Evolutionary conservation across 2,329 filamentous ascomycete species (phyloP), one percentile per base, ranked within the genome.

Genomic region (Bipolaris oryzae): DNA sequence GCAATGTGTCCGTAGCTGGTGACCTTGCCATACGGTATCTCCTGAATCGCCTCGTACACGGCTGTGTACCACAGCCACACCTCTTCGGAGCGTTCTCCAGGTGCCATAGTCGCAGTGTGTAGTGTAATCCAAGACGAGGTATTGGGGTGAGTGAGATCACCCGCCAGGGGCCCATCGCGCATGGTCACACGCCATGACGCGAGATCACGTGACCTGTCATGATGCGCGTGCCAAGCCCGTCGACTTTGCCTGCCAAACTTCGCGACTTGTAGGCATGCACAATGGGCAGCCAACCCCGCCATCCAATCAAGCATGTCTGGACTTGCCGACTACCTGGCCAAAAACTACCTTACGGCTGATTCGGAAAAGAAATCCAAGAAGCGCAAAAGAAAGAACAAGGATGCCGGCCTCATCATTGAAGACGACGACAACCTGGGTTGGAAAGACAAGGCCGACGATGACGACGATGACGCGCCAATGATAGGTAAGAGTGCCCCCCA

Each of bases 1-100:
- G 89, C 90, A 61, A 93, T 92, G 73, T 92, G 89, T 2, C 90
- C 92, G 73, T 98, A 98, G 44, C 86, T 91, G 1, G 93, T 97
- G 39, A 97, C 92, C 72, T 84, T 89, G 59, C 94, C 94, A 7
- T 77, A 72, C 0, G 95, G 94, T 31, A 98, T 90, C 74, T 96
- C 87, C 75, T 94, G 91, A 3, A 97, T 85, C 13, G 93, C 92
- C 57, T 82, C 79, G 78, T 96, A 97, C 47, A 96, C 92, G 42
- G 89, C 82, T 80, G 79, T 79, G 76, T 89, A 91, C 81, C 92
- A 94, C 18, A 88, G 84, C 61, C 83, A 82, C 11, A 89, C 89
- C 76, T 93, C 90, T 65, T 92, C 89, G 42, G 88, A 87, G 59
- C 87, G 87, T 47, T 71, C 70, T 44, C 71, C 68, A 41, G 68